Percentiles rank a stretch among this genome's conserved stretches.
These are phyloP conservation scores for Myriangium duriaei DNA, from an alignment of 2,329 filamentous ascomycete species.

Conservation along the genomic window DNA sequence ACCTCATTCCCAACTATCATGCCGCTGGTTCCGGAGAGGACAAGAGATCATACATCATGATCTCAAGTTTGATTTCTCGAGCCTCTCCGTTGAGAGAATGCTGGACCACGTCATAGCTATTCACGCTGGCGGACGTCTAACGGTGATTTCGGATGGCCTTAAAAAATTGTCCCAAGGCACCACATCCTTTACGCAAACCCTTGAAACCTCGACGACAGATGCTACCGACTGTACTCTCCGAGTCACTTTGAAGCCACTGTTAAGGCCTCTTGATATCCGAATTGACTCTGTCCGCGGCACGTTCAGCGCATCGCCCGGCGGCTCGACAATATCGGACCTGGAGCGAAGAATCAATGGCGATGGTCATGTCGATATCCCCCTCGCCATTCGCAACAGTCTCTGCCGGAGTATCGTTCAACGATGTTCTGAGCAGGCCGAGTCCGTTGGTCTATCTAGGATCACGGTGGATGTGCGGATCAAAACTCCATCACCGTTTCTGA, in stretches of 20 bases:
- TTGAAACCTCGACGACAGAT: slow-evolving; percentile 47
- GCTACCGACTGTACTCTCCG: slow-evolving; percentile 55
- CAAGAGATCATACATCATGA: slow-evolving; percentile 58
- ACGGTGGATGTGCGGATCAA: slow-evolving; percentile 49
- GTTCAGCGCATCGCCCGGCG: slow-evolving; percentile 53
- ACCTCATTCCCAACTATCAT: slow-evolving; percentile 31
- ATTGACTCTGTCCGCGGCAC: slow-evolving; percentile 71
- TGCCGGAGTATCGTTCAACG: slow-evolving; percentile 50
- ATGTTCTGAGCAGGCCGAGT: slow-evolving; percentile 47
- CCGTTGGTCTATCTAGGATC: slow-evolving; percentile 50
- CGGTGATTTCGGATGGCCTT: slow-evolving; percentile 51
- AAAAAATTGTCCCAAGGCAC: slow-evolving; percentile 43
- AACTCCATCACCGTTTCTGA: slow-evolving; percentile 57
- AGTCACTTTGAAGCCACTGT: slow-evolving; percentile 55
- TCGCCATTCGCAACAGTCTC: slow-evolving; percentile 44
- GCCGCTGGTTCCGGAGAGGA: slow-evolving; percentile 77
- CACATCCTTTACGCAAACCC: slow-evolving; percentile 44
- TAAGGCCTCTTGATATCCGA: slow-evolving; percentile 44
- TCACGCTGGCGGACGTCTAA: slow-evolving; percentile 61
- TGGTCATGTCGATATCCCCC: slow-evolving; percentile 44
- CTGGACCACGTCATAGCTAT: slow-evolving; percentile 61
- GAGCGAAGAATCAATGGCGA: slow-evolving; percentile 56
- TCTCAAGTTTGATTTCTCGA: slow-evolving; percentile 53
- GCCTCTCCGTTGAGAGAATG: slow-evolving; percentile 61
- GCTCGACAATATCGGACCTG: slow-evolving; percentile 29